phyloP scores from a whole-genome alignment of 176 grass and related monocot genomes.

The Carex cristatella region DNA sequence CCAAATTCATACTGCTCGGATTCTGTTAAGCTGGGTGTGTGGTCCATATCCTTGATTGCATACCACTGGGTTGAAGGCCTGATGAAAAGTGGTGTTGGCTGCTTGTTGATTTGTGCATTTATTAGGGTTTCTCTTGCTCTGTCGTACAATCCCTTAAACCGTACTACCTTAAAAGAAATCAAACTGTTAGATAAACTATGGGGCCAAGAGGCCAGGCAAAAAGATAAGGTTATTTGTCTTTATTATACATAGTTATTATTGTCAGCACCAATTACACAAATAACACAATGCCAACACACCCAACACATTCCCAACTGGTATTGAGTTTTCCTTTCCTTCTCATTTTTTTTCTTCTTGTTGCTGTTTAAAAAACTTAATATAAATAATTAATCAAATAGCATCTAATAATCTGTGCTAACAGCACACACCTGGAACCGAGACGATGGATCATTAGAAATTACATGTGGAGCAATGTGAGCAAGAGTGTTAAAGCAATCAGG shows the following conservation, averaged over 20 bases:
- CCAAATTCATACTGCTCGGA: slow-evolving; percentile 58
- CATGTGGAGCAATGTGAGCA: slow-evolving; percentile 38
- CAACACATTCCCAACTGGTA: background rate
- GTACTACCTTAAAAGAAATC: slow-evolving; percentile 40
- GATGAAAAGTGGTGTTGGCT: slow-evolving; percentile 71
- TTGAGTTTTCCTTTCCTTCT: no score
- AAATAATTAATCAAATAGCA: no score
- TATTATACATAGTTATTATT: background rate
- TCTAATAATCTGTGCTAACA: no score
- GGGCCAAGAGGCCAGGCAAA: background rate
- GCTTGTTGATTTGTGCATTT: slow-evolving; percentile 40
- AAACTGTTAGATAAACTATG: background rate
- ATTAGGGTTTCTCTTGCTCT: slow-evolving; percentile 46
- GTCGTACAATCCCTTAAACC: slow-evolving; percentile 48
- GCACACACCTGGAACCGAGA: slow-evolving; percentile 63
- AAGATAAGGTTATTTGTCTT: background rate
- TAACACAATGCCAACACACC: background rate
- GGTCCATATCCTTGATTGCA: slow-evolving; percentile 29
- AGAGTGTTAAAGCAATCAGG: slow-evolving; percentile 50
- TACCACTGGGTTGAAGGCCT: slow-evolving; percentile 86
- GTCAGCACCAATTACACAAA: background rate
- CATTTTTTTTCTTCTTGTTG: no score
- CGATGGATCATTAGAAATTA: slow-evolving; percentile 62
- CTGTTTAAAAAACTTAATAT: no score
- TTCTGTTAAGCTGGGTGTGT: slow-evolving; percentile 51